Evolutionary conservation across 1,284 basidiomycete species (phyloP).

Genomic region (Marasmius oreades): DNA sequence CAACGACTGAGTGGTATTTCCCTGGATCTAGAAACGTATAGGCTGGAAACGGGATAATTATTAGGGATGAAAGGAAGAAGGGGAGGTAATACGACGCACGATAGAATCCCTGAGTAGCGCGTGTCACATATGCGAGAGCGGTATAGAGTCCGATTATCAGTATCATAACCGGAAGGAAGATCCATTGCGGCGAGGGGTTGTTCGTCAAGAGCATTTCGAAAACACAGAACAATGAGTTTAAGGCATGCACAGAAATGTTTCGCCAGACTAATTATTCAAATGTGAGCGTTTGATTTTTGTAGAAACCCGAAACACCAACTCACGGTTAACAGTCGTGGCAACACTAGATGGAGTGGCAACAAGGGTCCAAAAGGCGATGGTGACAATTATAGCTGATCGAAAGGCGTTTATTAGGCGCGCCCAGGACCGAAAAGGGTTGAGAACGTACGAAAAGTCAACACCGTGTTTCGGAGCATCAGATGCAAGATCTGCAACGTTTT

Average conservation of each 20-base stretch:
- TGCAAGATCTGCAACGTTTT: slow-evolving; percentile 54
- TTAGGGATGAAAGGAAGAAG: background rate
- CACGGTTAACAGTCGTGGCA: slow-evolving; percentile 32
- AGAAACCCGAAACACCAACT: slow-evolving; percentile 16
- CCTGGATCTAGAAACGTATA: slow-evolving; percentile 34
- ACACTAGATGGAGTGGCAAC: slow-evolving; percentile 44
- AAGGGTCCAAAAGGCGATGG: slow-evolving; percentile 63
- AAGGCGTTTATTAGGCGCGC: background rate
- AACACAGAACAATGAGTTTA: slow-evolving; percentile 56
- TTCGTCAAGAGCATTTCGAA: slow-evolving; percentile 61
- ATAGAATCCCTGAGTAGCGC: slow-evolving; percentile 58
- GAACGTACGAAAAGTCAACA: slow-evolving; percentile 58
- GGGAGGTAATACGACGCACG: slow-evolving; percentile 35
- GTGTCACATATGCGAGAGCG: slow-evolving; percentile 63
- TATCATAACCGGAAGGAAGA: slow-evolving; percentile 42
- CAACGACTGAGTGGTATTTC: slow-evolving; percentile 21
- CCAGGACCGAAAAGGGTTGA: slow-evolving; percentile 1
- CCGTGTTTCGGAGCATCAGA: slow-evolving; percentile 47
- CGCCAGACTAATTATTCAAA: slow-evolving; percentile 42
- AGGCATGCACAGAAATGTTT: slow-evolving; percentile 57
- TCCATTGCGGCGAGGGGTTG: slow-evolving; percentile 50
- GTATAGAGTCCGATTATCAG: slow-evolving; percentile 56
- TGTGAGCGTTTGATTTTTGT: background rate
- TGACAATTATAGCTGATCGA: slow-evolving; percentile 58
- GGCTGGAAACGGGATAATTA: slow-evolving; percentile 18